phyloP scores from a whole-genome alignment of 2,329 filamentous ascomycete genomes.

The Verticillium zaregamsianum region DNA sequence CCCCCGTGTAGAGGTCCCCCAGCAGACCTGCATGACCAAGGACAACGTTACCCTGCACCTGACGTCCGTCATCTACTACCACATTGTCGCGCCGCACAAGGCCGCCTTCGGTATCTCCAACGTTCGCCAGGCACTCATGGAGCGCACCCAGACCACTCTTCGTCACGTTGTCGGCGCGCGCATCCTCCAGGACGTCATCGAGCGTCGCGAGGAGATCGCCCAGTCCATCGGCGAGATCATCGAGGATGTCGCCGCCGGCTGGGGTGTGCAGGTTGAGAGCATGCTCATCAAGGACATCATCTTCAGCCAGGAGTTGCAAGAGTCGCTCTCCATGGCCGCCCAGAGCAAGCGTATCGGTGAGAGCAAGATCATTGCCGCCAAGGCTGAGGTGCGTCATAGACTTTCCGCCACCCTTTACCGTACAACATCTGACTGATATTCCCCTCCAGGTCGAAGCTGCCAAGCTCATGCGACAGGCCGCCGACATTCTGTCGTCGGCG shows the following conservation, averaged over 20 bases:
- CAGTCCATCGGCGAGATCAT: conserved; percentile 96
- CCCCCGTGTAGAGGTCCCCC: conserved; percentile 65
- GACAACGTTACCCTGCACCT: conserved; percentile 94
- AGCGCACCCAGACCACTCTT: conserved; percentile 96
- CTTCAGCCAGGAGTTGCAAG: conserved; percentile 92
- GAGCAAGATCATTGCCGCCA: conserved; percentile 95
- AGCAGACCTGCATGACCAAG: conserved; percentile 99
- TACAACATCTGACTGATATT: neutral
- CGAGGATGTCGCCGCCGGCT: conserved; percentile 87
- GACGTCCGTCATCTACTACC: conserved; percentile 98
- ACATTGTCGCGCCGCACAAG: conserved; percentile 92
- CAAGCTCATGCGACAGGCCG: conserved; percentile 89
- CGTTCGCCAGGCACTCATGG: conserved; percentile 90
- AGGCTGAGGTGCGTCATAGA: conserved; percentile 61
- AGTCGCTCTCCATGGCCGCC: conserved; percentile 95
- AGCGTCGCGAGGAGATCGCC: conserved; percentile 95
- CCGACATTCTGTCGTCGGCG: conserved; percentile 85
- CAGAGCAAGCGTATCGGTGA: conserved; percentile 98
- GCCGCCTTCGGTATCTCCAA: conserved; percentile 95
- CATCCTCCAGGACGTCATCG: conserved; percentile 95
- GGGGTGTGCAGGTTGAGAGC: conserved; percentile 94
- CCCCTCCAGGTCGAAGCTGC: conserved; percentile 70
- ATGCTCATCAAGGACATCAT: conserved; percentile 99
- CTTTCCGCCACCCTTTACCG: neutral
- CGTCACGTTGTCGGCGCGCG: conserved; percentile 95